Base-by-base conservation (phyloP, 345 rosid genomes). In the Clausena lansium region DNA sequence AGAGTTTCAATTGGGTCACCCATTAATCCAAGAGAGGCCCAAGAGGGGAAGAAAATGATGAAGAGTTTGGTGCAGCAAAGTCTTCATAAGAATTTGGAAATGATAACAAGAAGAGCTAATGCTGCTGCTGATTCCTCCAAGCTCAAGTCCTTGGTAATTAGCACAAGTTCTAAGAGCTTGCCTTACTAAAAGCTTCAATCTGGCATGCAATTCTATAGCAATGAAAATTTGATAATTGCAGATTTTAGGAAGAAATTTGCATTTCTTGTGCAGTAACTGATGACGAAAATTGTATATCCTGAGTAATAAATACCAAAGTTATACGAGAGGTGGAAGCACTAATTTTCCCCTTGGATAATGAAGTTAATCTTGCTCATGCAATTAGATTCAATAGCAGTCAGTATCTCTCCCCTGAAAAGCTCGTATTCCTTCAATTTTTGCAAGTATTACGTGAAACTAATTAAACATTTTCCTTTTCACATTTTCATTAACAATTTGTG, bases 81-180 rank as follows among this genome's bases (percentile, higher is more conserved):
- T 81, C 81, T 96, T 19, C 30, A 87, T 65, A 94, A 88, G 91
- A 96, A 96, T 59, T 83, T 96, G 97, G 98, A 96, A 78, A 81
- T 90, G 90, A 96, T 96, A 58, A 90, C 93, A 2, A 73, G 81
- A 74, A 70, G 99, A 84, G 98, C 98, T 9, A 89, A 82, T 80
- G 78, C 70, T 41, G 75, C 72, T 61, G 82, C 67, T 59, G 91
- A 85, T 38, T 39, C 81, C 81, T 81, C 86, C 24, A 88, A 83
- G 81, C 84, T 89, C 35, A 93, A 96, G 85, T 76, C 95, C 8
- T 82, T 96, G 76, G 91, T 85, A 59, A 76, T 89, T 57, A 96
- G 97, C 76, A 88, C 98, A 19, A 96, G 99, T 69, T 94, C 92
- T 13, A 96, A 94, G 78, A 96, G 99, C 86, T 86, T 96, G 90